Base-by-base conservation (phyloP, 345 rosid species). In the Geranium rotundifolium region DNA sequence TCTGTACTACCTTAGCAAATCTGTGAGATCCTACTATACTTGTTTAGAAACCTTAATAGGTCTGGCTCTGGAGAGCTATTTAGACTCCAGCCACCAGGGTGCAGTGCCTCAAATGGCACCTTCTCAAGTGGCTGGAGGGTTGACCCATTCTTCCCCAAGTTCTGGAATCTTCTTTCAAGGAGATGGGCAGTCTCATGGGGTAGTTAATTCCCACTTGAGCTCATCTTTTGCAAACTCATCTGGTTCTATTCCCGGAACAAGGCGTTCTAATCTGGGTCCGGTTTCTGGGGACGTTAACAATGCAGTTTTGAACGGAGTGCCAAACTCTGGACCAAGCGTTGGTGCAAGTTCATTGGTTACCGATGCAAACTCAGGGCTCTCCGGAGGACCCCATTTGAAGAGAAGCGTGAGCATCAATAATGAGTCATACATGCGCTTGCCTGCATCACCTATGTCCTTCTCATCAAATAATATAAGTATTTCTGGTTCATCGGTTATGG, bases 151-250 rank as follows among this genome's bases (percentile, higher is more conserved):
- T 83, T 89, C 99, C 72, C 78, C 99, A 55, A 82, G 84, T 71
- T 93, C 99, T 57, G 96, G 99, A 72, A 77, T 90, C 73, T 90
- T 87, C 92, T 88, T 84, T 71, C 96, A 88, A 75, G 99, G 97
- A 76, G 91, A 90, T 76, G 95, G 86, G 77, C 97, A 88, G 75
- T 88, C 95, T 54, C 95, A 83, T 79, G 78, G 88, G 65, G 77
- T 88, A 71, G 83, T 85, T 66, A 90, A 93, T 76, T 85, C 97
- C 71, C 95, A 80, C 77, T 85, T 90, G 80, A 80, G 80, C 71
- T 80, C 91, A 58, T 84, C 96, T 14, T 85, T 87, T 55, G 93
- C 88, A 60, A 87, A 90, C 72, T 86, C 97, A 41, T 73, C 90
- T 66, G 89, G 79, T 72, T 85, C 91, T 7, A 72, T 74, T 65